Conservation (phyloP, 1,139 yeast genomes). For the Yamadazyma spencermartinsiae region DNA sequence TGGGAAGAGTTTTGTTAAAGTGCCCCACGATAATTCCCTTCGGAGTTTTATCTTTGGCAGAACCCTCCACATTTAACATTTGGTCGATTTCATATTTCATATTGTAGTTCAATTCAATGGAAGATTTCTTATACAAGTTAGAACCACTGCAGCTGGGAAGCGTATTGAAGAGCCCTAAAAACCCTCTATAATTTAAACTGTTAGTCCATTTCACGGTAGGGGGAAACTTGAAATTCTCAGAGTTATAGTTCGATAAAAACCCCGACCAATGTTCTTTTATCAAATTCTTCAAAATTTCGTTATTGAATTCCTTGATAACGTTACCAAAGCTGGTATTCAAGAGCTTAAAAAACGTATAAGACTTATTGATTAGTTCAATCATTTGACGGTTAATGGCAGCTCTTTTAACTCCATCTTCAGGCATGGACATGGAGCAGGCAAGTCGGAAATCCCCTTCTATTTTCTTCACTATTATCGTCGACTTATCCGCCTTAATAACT, state of each 20-base stretch:
- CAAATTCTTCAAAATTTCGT: slow-evolving; percentile 17
- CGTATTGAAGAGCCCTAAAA: slow-evolving; percentile 31
- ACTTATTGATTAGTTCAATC: slow-evolving; percentile 21
- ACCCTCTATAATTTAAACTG: slow-evolving; percentile 36
- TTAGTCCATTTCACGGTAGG: slow-evolving; percentile 38
- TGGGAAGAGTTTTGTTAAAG: slow-evolving; percentile 26
- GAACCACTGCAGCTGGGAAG: not conserved
- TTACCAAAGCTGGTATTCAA: slow-evolving; percentile 26
- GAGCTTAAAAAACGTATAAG: slow-evolving; percentile 28
- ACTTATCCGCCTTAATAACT: slow-evolving; percentile 27
- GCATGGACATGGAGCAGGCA: slow-evolving; percentile 28
- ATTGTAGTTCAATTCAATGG: slow-evolving; percentile 23
- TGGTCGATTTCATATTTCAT: slow-evolving; percentile 21
- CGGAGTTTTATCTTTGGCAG: slow-evolving; percentile 11
- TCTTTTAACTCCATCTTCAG: slow-evolving; percentile 18
- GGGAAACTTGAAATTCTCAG: slow-evolving; percentile 24
- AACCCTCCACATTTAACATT: slow-evolving; percentile 9
- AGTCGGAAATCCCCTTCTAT: slow-evolving; percentile 29
- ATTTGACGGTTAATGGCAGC: slow-evolving; percentile 30
- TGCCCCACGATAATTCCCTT: slow-evolving; percentile 30
- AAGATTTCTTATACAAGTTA: slow-evolving; percentile 30
- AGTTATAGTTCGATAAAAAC: slow-evolving; percentile 29
- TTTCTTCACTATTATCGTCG: slow-evolving; percentile 27
- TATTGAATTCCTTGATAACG: slow-evolving; percentile 20
- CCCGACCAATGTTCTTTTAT: slow-evolving; percentile 32